Base-by-base conservation (phyloP, 768 basidiomycete species). In the Boletus edulis region DNA sequence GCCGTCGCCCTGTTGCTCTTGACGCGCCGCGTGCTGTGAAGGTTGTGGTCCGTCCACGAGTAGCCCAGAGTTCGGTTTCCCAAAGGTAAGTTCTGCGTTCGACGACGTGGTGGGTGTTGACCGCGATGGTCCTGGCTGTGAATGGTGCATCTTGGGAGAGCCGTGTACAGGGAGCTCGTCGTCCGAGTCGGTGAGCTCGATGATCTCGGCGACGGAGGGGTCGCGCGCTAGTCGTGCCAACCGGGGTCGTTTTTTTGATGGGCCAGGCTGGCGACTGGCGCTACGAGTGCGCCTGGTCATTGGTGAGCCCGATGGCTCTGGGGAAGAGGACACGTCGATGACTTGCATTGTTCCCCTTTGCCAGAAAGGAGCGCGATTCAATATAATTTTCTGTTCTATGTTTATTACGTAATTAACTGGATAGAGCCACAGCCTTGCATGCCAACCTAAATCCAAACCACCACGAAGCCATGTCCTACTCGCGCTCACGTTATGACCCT, bases 401-500 rank as follows among this genome's bases (percentile, higher is more conserved):
- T 41, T 49, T 48, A 62, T 66, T 66, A 66, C 27, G n/a, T 67
- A 66, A 65, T 52, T n/a, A 31, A 9, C 9, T 13, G 15, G 1
- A 2, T 2, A 8, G 4, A 34, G 13, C 46, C 54, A 51, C 60
- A 56, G 60, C 5, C 12, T 34, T 38, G 10, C n/a, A 43, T 24
- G 32, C 27, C 38, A 1, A 4, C 12, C n/a, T 9, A 27, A 8
- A 46, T 34, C 34, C 34, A 35, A 14, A 39, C 38, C 38, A 39
- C 38, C 15, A 35, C 34, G 0, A 35, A 38, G 42, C 42, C 43
- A 68, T 65, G 56, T 84, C 87, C 10, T 73, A 88, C 40, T 86
- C 88, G 37, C 78, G 86, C 64, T 76, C 87, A 22, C 73, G 84
- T 64, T 94, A 94, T 59, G 93, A 95, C 75, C 93, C 94, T 3